Conservation (phyloP, 257 asterid species). For the Eucommia ulmoides region DNA sequence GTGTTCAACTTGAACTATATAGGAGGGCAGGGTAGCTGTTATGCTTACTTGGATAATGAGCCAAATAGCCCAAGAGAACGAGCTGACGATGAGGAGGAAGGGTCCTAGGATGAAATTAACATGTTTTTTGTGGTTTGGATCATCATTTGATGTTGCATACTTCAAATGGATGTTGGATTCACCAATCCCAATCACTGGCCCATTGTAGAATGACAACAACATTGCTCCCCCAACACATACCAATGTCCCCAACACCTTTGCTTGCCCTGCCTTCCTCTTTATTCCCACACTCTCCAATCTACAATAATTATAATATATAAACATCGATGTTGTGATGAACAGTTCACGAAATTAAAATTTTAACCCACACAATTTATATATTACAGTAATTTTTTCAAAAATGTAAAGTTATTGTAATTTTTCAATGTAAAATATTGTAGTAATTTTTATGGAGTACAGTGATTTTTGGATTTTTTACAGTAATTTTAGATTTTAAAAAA, state of each 20-base stretch:
- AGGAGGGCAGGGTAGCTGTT: too few relatives aligned
- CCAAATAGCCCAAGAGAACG: constrained; percentile 79
- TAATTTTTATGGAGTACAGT: too few relatives aligned
- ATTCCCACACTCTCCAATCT: constrained; percentile 59
- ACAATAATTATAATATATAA: too few relatives aligned
- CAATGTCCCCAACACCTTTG: constrained; percentile 57
- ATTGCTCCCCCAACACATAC: constrained; percentile 75
- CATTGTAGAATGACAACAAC: constrained; percentile 59
- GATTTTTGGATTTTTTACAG: too few relatives aligned
- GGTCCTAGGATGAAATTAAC: constrained; percentile 47
- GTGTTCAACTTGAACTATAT: too few relatives aligned
- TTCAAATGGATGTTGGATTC: constrained; percentile 56
- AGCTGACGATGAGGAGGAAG: constrained; percentile 52
- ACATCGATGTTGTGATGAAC: too few relatives aligned
- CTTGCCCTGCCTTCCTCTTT: constrained; percentile 51
- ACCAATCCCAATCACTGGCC: constrained; percentile 33
- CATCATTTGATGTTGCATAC: constrained; percentile 37
- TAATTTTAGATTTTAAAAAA: too few relatives aligned
- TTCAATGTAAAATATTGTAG: too few relatives aligned
- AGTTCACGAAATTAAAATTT: too few relatives aligned
- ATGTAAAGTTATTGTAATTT: too few relatives aligned
- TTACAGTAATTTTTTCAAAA: too few relatives aligned
- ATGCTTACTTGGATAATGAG: constrained; percentile 67
- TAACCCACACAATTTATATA: too few relatives aligned
- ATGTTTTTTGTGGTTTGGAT: constrained; percentile 23